Percentiles rank a stretch among this genome's conserved stretches.
Evolutionary conservation across 768 basidiomycete species (phyloP).

Genomic region (Xerocomellus amylosporus): DNA sequence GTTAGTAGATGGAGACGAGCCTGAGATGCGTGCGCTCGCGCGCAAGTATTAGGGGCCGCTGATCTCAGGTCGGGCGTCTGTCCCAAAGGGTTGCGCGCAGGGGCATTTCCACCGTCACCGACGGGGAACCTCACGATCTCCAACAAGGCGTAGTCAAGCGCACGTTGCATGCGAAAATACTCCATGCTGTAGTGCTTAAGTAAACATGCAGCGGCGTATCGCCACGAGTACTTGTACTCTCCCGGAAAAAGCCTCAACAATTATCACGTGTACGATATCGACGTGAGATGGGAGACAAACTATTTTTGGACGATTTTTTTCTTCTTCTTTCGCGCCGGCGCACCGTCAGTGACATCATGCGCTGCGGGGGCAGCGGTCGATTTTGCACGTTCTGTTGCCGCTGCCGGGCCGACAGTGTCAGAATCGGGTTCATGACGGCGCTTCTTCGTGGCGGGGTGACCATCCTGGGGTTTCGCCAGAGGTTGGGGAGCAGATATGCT

Average conservation of each 20-base stretch:
- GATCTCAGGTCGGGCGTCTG: no score
- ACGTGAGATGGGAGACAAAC: not conserved
- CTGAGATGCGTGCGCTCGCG: no score
- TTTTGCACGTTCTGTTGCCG: not conserved
- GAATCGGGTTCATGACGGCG: constrained; percentile 20
- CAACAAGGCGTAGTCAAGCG: no score
- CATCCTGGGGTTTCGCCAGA: not conserved
- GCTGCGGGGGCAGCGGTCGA: not conserved
- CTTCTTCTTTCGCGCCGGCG: constrained; percentile 22
- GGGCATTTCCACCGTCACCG: no score
- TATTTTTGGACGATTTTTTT: constrained; percentile 13
- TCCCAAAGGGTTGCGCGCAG: no score
- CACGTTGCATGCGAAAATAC: no score
- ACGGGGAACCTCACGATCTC: no score
- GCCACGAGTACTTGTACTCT: not conserved
- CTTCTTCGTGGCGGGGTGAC: constrained; percentile 11
- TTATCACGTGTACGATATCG: not conserved
- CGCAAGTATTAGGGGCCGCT: no score
- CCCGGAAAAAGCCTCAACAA: not conserved
- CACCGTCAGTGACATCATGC: not conserved
- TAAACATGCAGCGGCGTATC: no score
- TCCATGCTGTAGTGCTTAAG: no score
- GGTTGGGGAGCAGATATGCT: not conserved
- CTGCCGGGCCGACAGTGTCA: not conserved
- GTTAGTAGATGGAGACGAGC: no score